Evolutionary conservation across 805 yeast species (phyloP), one percentile per base, ranked within the genome.

Genomic region (Cyberlindnera euphorbiiphila): DNA sequence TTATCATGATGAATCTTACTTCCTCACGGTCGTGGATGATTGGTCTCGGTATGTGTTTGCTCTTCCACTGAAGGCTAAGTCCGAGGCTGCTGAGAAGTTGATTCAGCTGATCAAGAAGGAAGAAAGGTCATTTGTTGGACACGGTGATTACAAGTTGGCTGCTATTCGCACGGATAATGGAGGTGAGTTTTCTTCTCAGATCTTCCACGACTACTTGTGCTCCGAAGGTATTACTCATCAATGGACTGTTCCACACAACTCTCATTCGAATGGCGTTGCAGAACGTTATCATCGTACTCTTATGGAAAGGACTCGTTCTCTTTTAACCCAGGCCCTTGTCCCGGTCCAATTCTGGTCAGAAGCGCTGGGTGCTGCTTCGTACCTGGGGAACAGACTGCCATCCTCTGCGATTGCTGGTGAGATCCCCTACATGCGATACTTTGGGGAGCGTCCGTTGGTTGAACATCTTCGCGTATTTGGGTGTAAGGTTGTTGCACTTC

Each of bases 381-480:
- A 27, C 16, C 20, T 27, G 10, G n/a, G 6, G 13, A 16, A 28
- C 21, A 10, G 31, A 10, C n/a, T 17, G 14, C 31, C 31, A 11
- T 28, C 21, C 9, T 12, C 10, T 11, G 15, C 21, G 15, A 16
- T 16, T 11, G 20, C n/a, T 13, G 18, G 18, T 15, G 9, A 27
- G 20, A 15, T 27, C 16, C 30, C 30, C 6, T 27, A 9, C 13
- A 25, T 25, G 27, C n/a, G n/a, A n/a, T n/a, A n/a, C n/a, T n/a
- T n/a, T n/a, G n/a, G n/a, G n/a, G n/a, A n/a, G n/a, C n/a, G n/a
- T n/a, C n/a, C n/a, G n/a, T n/a, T 26, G 29, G 16, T 25, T 14
- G 18, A n/a, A 8, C 40, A 36, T 26, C 29, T 36, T 11, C 18
- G 40, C 9, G 35, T 31, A 9, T 36, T 13, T 18, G 40, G 40